Conservation (phyloP, 2,329 filamentous ascomycete species). For the Davidsoniella virescens region DNA sequence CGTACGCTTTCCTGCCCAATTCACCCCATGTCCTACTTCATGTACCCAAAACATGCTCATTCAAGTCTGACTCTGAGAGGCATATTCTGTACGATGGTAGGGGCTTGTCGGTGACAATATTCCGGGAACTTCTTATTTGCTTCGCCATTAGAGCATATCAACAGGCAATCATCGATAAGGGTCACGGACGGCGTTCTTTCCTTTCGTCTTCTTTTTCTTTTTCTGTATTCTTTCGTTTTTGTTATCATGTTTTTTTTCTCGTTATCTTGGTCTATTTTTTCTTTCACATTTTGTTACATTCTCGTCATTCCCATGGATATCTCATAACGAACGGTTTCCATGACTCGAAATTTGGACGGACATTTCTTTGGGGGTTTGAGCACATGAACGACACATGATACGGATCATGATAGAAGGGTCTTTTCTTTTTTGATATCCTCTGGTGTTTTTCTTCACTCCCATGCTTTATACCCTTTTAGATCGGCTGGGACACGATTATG, state of each 20-base stretch:
- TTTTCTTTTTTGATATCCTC: conserved; percentile 17
- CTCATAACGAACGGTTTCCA: neutral
- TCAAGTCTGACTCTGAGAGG: neutral
- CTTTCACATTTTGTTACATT: neutral
- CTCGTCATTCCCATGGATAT: neutral
- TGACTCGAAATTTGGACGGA: neutral
- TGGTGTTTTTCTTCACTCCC: conserved; percentile 13
- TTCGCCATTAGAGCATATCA: conserved; percentile 22
- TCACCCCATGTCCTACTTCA: neutral
- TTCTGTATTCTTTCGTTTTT: conserved; percentile 14
- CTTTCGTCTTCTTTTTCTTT: conserved; percentile 12
- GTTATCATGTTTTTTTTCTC: conserved; percentile 16
- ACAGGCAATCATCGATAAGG: too few relatives aligned
- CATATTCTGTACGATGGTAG: conserved; percentile 13
- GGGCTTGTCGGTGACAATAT: conserved; percentile 14
- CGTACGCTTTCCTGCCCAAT: neutral
- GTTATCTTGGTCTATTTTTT: conserved; percentile 15
- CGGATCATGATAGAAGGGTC: conserved; percentile 14
- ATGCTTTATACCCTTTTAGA: conserved; percentile 18
- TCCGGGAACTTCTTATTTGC: conserved; percentile 21
- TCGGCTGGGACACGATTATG: conserved; percentile 16
- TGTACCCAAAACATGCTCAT: neutral
- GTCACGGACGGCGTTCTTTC: conserved; percentile 2
- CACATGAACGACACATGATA: conserved; percentile 17
- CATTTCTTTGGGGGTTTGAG: conserved; percentile 17